Conservation (phyloP, 179 eudicot genomes). For the Vitellaria paradoxa region DNA sequence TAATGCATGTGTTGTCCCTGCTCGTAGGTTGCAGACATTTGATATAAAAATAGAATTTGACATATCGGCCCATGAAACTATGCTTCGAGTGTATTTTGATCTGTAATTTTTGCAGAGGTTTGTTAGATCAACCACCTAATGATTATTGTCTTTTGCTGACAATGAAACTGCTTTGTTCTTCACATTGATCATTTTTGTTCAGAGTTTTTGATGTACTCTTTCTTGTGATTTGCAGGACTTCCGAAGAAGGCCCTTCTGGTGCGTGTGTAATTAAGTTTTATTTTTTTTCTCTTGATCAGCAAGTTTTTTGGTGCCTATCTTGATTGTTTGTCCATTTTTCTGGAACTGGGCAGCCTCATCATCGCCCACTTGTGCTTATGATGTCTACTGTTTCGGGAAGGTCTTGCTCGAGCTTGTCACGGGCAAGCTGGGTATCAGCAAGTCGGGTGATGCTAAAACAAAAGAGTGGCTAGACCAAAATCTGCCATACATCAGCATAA, state of each 20-base stretch:
- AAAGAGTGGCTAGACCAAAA: slow-evolving; percentile 63
- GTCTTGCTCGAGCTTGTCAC: slow-evolving; percentile 84
- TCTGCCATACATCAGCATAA: slow-evolving; percentile 51
- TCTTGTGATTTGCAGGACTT: slow-evolving; percentile 48
- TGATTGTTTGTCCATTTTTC: no score
- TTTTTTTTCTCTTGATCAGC: background rate
- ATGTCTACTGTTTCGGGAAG: slow-evolving; percentile 86
- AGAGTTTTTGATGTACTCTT: background rate
- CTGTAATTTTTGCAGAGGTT: background rate
- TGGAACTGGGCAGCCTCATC: slow-evolving; percentile 43
- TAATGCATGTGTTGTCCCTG: no score
- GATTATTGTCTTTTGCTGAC: background rate
- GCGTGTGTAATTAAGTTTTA: slow-evolving; percentile 27
- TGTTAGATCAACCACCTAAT: background rate
- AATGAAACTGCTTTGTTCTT: slow-evolving; percentile 9
- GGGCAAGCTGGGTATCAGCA: slow-evolving; percentile 72
- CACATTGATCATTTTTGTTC: background rate
- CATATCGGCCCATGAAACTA: no score
- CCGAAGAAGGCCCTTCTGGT: slow-evolving; percentile 73
- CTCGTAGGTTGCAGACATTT: no score
- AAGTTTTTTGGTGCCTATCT: no score
- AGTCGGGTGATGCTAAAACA: slow-evolving; percentile 37
- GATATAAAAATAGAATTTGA: no score
- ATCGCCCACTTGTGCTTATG: slow-evolving; percentile 57
- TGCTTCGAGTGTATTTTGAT: background rate